Conservation (phyloP, 2,329 filamentous ascomycete species). For the Xylariales sp. region DNA sequence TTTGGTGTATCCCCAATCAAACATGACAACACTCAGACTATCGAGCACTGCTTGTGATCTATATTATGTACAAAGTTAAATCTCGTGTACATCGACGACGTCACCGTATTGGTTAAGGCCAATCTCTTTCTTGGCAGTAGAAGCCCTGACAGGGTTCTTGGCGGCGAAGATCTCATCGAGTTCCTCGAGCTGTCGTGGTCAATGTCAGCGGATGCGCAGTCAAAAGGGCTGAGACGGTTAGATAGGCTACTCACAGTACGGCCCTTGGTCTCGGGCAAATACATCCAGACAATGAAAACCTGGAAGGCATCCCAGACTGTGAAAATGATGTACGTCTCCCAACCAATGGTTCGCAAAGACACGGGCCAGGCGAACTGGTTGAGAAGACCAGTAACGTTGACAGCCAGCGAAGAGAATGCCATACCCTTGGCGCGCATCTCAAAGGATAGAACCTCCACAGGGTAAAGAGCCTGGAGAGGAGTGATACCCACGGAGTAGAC, state of each 20-base stretch:
- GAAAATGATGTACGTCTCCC: constrained; percentile 47
- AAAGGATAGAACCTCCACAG: constrained; percentile 41
- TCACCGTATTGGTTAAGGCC: constrained; percentile 22
- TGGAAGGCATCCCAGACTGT: constrained; percentile 36
- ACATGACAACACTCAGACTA: too few species aligned
- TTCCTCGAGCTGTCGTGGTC: constrained; percentile 35
- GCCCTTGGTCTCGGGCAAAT: constrained; percentile 43
- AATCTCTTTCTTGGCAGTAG: constrained; percentile 31
- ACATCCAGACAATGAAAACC: constrained; percentile 37
- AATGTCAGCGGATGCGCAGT: neutral
- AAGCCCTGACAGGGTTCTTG: constrained; percentile 34
- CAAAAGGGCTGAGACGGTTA: too few species aligned
- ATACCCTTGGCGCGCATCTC: constrained; percentile 46
- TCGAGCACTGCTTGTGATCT: too few species aligned
- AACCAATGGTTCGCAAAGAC: constrained; percentile 41
- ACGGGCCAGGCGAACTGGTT: constrained; percentile 40
- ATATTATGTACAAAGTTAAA: too few species aligned
- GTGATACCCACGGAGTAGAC: constrained; percentile 39
- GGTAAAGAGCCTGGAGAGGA: constrained; percentile 36
- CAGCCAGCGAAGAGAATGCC: constrained; percentile 37
- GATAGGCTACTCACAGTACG: constrained; percentile 26
- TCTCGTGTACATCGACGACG: constrained; percentile 16
- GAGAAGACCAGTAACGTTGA: constrained; percentile 38
- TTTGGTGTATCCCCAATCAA: too few species aligned
- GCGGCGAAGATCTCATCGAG: constrained; percentile 40